Base-by-base conservation (phyloP, 495 filamentous ascomycete genomes). In the Aspergillus affinis region DNA sequence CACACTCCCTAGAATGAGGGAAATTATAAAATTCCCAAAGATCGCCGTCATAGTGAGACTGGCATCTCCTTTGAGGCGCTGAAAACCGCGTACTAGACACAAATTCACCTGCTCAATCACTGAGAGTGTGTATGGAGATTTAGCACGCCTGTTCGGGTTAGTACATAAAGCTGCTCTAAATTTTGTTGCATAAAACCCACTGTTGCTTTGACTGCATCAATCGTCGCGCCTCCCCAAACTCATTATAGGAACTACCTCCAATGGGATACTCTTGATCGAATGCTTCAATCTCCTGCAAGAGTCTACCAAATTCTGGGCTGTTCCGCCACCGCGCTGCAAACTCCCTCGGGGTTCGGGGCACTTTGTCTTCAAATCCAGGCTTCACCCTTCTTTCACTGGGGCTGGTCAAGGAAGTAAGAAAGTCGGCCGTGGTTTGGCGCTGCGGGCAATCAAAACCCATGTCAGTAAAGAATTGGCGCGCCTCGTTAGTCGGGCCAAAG, bases 1-100 rank as follows among this genome's bases (percentile, higher is more conserved):
- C 52, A 95, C 87, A 66, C 82, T 87, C 44, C 84, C 83, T 68
- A 94, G 83, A 69, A 96, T 86, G 30, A 96, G 75, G 18, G 89
- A 78, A 80, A 92, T 86, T 61, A 83, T 65, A 54, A 82, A 75
- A 65, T 94, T 91, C 21, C 84, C 88, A 59, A 93, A 78, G 9
- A 92, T 73, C 26, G 82, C 73, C 3, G 83, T 83, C 20, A 91
- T 55, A 2, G 86, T 87, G 51, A 92, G 70, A 61, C 78, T 87
- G 47, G 86, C 80, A 64, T 96, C 91, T n/a, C 85, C 86, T 15
- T 68, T 76, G 5, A 96, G 73, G 26, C 76, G 69, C 52, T 78
- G 76, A 52, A 77, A 81, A 0, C 69, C 77, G 13, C 82, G 68
- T 20, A 61, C 65, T 0, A 77, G 68, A 57, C 78, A 80, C 13